A percentile compares a stretch with the other conserved stretches of the same genome.
Conservation (phyloP, 2,329 filamentous ascomycete species). For the Cladosporium sp. region DNA sequence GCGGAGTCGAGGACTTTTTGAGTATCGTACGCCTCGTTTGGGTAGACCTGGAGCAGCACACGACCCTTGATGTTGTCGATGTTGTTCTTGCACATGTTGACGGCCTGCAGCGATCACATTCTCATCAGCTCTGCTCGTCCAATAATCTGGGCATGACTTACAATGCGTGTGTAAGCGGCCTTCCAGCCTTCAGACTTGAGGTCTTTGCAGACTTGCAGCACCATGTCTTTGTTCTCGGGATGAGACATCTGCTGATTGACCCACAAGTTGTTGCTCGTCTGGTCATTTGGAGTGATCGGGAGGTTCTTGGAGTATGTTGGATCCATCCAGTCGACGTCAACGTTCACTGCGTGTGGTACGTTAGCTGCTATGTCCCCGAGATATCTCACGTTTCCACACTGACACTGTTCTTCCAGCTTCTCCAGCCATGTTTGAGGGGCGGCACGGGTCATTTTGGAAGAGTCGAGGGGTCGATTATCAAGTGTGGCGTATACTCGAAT, state of each 20-base stretch:
- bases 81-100: slow-evolving; percentile 20
- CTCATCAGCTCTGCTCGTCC: not conserved
- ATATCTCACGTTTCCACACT: not conserved
- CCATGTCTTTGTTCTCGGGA: slow-evolving; percentile 19
- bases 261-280: slow-evolving; percentile 20
- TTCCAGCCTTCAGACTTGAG: slow-evolving; percentile 20
- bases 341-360: slow-evolving; percentile 10
- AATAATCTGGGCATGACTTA: not conserved
- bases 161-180: slow-evolving; percentile 19
- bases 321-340: slow-evolving; percentile 22
- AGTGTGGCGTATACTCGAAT: not conserved
- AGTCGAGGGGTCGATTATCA: not conserved
- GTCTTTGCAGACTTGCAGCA: slow-evolving; percentile 20
- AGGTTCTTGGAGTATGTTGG: slow-evolving; percentile 19
- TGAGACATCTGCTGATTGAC: slow-evolving; percentile 21
- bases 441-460: slow-evolving; percentile 12
- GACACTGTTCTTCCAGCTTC: slow-evolving; percentile 17
- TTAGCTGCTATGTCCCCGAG: not conserved
- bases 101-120: slow-evolving; percentile 12
- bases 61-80: slow-evolving; percentile 21
- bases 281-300: slow-evolving; percentile 18
- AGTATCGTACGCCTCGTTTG: slow-evolving; percentile 18
- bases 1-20: slow-evolving; percentile 19
- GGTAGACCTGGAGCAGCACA: slow-evolving; percentile 19
- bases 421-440: slow-evolving; percentile 19